A percentile compares a stretch with the other conserved stretches of the same genome.
These are phyloP conservation scores for Nepenthes gracilis DNA, from an alignment of 148 eudicot genomes.

Conservation along the genomic window DNA sequence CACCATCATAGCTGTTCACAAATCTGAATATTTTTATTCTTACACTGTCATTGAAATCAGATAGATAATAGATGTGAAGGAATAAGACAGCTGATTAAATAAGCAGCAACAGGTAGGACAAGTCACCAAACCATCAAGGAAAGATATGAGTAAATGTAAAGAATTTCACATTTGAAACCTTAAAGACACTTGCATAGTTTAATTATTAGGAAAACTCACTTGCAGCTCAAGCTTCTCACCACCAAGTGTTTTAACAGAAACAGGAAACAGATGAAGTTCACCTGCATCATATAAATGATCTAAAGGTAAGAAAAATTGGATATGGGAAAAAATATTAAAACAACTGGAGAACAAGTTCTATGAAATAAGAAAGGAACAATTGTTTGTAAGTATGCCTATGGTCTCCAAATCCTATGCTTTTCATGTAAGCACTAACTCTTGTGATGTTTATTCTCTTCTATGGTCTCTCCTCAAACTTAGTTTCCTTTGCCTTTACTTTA, in stretches of 20 bases:
- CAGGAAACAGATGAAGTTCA: constrained; percentile 72
- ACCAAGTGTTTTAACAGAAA: constrained; percentile 74
- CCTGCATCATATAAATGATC: constrained; percentile 24
- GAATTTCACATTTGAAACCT: not conserved
- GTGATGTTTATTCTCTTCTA: too few relatives aligned
- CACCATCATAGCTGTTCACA: too few relatives aligned
- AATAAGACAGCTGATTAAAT: too few relatives aligned
- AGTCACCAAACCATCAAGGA: not conserved
- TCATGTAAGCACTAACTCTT: too few relatives aligned
- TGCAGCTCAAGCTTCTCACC: constrained; percentile 89
- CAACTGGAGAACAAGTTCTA: not conserved
- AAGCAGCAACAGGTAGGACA: too few relatives aligned
- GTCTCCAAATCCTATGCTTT: too few relatives aligned
- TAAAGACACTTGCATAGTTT: not conserved
- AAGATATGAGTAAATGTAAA: not conserved
- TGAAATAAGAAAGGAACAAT: too few relatives aligned
- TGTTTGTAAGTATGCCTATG: too few relatives aligned
- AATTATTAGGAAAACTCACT: constrained; percentile 27
- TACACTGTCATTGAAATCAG: not conserved
- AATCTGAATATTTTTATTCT: too few relatives aligned
- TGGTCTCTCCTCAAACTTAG: too few relatives aligned
- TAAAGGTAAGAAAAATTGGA: not conserved
- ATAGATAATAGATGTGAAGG: not conserved
- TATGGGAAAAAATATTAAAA: not conserved
- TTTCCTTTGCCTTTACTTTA: too few relatives aligned